Percentiles rank a stretch among this genome's conserved stretches.
These are phyloP conservation scores for Tuber magnatum DNA, from an alignment of 495 filamentous ascomycete genomes.

Conservation along the genomic window DNA sequence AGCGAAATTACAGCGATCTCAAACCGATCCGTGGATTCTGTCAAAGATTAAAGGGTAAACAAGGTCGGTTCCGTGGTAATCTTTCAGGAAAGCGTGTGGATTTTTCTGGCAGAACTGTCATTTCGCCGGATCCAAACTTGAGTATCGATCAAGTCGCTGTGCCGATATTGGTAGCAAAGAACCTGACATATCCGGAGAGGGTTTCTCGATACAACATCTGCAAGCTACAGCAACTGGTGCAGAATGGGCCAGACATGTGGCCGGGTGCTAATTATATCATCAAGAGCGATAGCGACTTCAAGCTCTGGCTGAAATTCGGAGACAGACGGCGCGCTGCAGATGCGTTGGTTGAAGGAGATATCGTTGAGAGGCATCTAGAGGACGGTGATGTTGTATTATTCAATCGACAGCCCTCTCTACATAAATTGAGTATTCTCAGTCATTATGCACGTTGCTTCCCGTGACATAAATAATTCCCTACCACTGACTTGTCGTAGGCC, in stretches of 20 bases:
- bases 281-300: constrained; percentile 62
- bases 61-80: constrained; percentile 94
- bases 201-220: constrained; percentile 74
- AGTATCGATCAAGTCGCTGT: constrained; percentile 91
- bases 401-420: constrained; percentile 93
- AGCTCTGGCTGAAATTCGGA: constrained; percentile 67
- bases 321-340: constrained; percentile 59
- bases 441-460: constrained; percentile 55
- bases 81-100: constrained; percentile 97
- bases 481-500: constrained; percentile 23
- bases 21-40: constrained; percentile 87
- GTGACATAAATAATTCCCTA: neutral
- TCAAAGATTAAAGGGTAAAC: constrained; percentile 91
- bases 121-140: constrained; percentile 92
- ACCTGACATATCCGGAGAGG: constrained; percentile 87
- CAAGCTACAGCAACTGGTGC: constrained; percentile 64
- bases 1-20: constrained; percentile 49
- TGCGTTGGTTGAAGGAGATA: constrained; percentile 69
- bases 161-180: constrained; percentile 79
- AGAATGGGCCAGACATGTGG: constrained; percentile 66
- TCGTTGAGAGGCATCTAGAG: constrained; percentile 88
- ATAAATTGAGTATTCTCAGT: constrained; percentile 95
- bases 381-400: constrained; percentile 96
- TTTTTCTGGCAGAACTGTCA: constrained; percentile 94
- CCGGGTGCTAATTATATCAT: constrained; percentile 79